A percentile compares a stretch with the other conserved stretches of the same genome.
phyloP scores from a whole-genome alignment of 2,329 filamentous ascomycete species.

The Remersonia thermophila region DNA sequence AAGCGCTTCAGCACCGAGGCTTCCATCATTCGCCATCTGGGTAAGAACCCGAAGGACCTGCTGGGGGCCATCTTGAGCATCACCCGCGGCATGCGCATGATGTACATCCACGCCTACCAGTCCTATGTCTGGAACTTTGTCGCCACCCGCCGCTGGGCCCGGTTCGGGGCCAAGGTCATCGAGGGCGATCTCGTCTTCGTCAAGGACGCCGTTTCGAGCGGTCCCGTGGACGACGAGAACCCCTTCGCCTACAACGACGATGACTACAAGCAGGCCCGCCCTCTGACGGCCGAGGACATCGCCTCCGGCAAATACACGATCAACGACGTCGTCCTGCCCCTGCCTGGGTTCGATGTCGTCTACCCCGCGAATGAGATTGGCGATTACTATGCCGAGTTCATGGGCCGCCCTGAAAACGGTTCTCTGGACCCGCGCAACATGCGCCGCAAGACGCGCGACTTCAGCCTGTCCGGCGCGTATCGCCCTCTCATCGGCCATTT shows the following conservation, averaged over 20 bases:
- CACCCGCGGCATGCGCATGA: constrained; percentile 68
- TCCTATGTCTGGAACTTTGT: constrained; percentile 87
- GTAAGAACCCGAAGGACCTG: constrained; percentile 48
- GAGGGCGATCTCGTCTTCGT: constrained; percentile 72
- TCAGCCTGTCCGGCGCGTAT: constrained; percentile 80
- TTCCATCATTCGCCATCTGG: constrained; percentile 66
- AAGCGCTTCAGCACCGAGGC: constrained; percentile 71
- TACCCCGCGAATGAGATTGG: constrained; percentile 79
- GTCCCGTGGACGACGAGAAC: constrained; percentile 35
- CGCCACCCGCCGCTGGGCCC: constrained; percentile 67
- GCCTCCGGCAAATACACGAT: constrained; percentile 64
- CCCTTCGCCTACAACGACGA: constrained; percentile 37
- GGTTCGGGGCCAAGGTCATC: constrained; percentile 61
- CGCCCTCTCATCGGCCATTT: constrained; percentile 70
- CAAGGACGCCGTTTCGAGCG: constrained; percentile 19
- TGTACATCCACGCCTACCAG: constrained; percentile 97
- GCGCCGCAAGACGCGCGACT: constrained; percentile 74
- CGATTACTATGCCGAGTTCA: constrained; percentile 75
- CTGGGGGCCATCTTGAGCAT: constrained; percentile 71
- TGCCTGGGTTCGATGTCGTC: constrained; percentile 80
- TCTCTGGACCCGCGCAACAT: constrained; percentile 72
- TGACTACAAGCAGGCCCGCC: constrained; percentile 47
- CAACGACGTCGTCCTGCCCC: constrained; percentile 80
- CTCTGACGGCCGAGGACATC: constrained; percentile 66
- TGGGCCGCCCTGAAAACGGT: constrained; percentile 68